Evolutionary conservation across 2,329 filamentous ascomycete species (phyloP).

Genomic region (Periglandula ipomoeae): DNA sequence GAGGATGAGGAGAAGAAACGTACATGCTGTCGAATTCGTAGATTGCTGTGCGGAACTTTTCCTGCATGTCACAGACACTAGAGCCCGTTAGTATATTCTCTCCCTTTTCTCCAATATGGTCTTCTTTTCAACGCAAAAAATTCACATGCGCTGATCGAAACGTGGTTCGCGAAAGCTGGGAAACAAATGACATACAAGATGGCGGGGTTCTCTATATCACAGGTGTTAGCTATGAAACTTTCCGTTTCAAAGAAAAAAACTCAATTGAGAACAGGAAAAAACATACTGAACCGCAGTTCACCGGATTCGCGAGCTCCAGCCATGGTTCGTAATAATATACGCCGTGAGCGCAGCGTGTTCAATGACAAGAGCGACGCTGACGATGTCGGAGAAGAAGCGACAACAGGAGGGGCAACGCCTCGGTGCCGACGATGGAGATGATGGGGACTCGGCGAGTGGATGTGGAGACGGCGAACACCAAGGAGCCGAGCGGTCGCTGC

Average conservation of each 20-base stretch:
- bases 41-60: constrained; percentile 80
- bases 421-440: not conserved
- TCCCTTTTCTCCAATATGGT: no score
- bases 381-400: not conserved
- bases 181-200: constrained; percentile 43
- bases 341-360: no score
- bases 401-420: not conserved
- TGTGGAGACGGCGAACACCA: no score
- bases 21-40: constrained; percentile 78
- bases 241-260: constrained; percentile 3
- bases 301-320: constrained; percentile 3
- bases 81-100: not conserved
- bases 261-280: not conserved
- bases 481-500: no score
- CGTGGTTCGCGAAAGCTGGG: no score
- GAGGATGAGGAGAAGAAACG: constrained; percentile 13
- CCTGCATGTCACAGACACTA: constrained; percentile 93
- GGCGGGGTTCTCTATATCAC: constrained; percentile 34
- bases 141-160: no score
- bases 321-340: constrained; percentile 5
- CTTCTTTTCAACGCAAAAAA: no score
- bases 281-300: constrained; percentile 26
- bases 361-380: no score
- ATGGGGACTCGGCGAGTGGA: no score
- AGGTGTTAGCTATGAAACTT: no score